A percentile compares a stretch with the other conserved stretches of the same genome.
These are phyloP conservation scores for Agrostemma githago DNA, from an alignment of 148 eudicot species.

Conservation along the genomic window DNA sequence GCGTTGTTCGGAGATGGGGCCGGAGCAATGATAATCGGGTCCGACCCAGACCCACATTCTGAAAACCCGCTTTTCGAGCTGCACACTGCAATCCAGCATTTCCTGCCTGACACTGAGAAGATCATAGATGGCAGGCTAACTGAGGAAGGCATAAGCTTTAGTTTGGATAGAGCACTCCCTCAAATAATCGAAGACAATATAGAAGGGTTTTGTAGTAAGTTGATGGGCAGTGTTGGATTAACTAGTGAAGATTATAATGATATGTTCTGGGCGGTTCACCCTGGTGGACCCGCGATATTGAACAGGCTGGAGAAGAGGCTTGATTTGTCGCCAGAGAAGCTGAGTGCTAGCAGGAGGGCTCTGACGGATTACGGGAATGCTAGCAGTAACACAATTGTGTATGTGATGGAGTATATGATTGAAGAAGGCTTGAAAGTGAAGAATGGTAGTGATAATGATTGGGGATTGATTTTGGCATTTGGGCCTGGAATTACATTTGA, in stretches of 20 bases:
- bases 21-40: conserved; percentile 80
- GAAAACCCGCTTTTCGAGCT: conserved; percentile 81
- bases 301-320: conserved; percentile 78
- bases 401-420: conserved; percentile 85
- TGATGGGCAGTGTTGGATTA: conserved; percentile 42
- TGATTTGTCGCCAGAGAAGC: conserved; percentile 54
- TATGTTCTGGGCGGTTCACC: conserved; percentile 96
- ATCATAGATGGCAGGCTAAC: conserved; percentile 84
- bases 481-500: conserved; percentile 94
- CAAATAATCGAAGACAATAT: conserved; percentile 86
- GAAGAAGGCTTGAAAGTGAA: conserved; percentile 47
- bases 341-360: conserved; percentile 70
- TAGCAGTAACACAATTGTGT: conserved; percentile 90
- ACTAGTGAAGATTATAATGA: conserved; percentile 50
- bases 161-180: conserved; percentile 67
- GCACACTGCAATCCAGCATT: conserved; percentile 73
- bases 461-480: conserved; percentile 94
- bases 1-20: conserved; percentile 98
- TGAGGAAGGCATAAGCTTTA: conserved; percentile 94
- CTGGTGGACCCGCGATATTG: conserved; percentile 90
- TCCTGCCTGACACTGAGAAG: conserved; percentile 76
- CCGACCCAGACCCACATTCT: conserved; percentile 32
- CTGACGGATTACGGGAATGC: conserved; percentile 88
- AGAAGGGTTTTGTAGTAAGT: conserved; percentile 50
- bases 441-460: conserved; percentile 43